Percentiles rank a stretch among this genome's conserved stretches.
Evolutionary conservation across 2,329 filamentous ascomycete species (phyloP).

Genomic region (Lachnellula willkommii): DNA sequence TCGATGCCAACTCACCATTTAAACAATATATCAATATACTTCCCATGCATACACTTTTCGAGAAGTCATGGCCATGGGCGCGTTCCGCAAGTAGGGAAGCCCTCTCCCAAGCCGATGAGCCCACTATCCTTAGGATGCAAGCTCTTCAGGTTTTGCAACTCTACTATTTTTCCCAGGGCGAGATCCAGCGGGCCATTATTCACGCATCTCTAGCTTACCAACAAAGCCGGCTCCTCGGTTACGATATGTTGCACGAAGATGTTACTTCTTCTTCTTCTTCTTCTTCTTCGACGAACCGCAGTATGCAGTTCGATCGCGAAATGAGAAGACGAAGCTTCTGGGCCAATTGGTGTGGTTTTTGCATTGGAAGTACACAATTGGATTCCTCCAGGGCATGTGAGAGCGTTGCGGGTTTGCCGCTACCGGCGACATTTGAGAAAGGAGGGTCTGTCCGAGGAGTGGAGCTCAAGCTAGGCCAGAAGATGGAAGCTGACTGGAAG

Average conservation of each 20-base stretch:
- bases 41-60: not conserved
- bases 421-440: not conserved
- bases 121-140: not conserved
- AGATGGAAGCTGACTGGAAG: not conserved
- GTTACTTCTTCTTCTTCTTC: not conserved
- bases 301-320: not conserved
- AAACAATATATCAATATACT: not conserved
- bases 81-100: not conserved
- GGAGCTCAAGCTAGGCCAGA: not conserved
- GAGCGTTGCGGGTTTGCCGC: not conserved
- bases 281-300: not conserved
- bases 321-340: not conserved
- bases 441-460: not conserved
- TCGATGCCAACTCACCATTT: not conserved
- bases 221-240: not conserved
- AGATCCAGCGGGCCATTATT: not conserved
- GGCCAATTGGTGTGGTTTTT: not conserved
- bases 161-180: not conserved
- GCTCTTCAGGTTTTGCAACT: not conserved
- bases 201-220: not conserved
- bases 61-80: not conserved
- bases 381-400: not conserved
- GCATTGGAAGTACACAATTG: not conserved
- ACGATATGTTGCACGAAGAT: not conserved
- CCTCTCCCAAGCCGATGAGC: not conserved